These are phyloP conservation scores for Corynespora cassiicola DNA, from an alignment of 2,329 filamentous ascomycete genomes.

Conservation along the genomic window DNA sequence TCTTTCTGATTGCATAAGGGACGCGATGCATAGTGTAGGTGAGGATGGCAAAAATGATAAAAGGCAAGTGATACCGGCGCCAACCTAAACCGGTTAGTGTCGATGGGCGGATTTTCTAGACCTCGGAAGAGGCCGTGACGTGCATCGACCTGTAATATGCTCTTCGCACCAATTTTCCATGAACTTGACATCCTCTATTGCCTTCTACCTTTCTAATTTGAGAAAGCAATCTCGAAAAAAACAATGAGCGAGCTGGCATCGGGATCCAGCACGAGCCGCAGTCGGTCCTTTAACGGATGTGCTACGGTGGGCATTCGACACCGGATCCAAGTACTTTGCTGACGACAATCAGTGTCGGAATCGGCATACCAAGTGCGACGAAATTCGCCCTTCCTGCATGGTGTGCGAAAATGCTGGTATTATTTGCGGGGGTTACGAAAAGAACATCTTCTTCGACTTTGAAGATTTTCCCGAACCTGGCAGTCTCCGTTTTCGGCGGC, in stretches of 20 bases:
- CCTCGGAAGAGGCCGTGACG: no score
- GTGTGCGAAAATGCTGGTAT: slow-evolving; percentile 46
- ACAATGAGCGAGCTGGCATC: neutral
- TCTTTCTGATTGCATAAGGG: no score
- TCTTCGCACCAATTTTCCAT: neutral
- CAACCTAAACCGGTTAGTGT: no score
- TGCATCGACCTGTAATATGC: no score
- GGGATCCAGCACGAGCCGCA: slow-evolving; percentile 2
- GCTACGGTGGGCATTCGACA: slow-evolving; percentile 12
- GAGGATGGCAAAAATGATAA: no score
- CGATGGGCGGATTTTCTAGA: no score
- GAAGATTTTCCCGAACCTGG: slow-evolving; percentile 20
- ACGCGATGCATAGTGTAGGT: no score
- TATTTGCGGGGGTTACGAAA: slow-evolving; percentile 50
- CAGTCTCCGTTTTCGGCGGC: slow-evolving; percentile 46
- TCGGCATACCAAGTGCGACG: slow-evolving; percentile 56
- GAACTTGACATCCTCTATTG: neutral
- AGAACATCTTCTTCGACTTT: slow-evolving; percentile 45
- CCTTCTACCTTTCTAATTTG: neutral
- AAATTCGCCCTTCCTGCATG: slow-evolving; percentile 48
- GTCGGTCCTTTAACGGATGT: slow-evolving; percentile 19
- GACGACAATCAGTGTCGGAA: slow-evolving; percentile 37
- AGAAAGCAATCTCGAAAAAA: slow-evolving; percentile 2
- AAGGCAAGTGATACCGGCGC: no score
- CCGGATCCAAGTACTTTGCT: slow-evolving; percentile 1